These are phyloP conservation scores for Hypholoma fasciculare DNA, from an alignment of 768 basidiomycete genomes.

Conservation along the genomic window DNA sequence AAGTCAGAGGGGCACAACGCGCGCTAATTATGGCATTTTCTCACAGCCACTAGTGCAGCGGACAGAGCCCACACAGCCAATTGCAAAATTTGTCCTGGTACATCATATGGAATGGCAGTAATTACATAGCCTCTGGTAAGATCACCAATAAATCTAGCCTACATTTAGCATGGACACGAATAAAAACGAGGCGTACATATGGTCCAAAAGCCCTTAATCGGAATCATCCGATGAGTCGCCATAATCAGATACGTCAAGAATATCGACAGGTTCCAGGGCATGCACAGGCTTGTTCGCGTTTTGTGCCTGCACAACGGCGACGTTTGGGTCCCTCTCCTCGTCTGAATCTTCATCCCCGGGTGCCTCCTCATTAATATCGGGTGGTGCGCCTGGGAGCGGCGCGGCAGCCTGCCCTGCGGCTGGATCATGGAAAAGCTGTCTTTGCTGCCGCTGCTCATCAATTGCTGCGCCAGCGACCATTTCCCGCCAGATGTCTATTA, in stretches of 20 bases:
- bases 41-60: neutral
- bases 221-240: constrained; percentile 6
- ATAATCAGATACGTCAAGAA: constrained; percentile 24
- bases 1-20: neutral
- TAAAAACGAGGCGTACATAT: too few relatives aligned
- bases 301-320: constrained; percentile 15
- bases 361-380: too few relatives aligned
- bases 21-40: too few relatives aligned
- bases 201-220: neutral
- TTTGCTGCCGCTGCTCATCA: constrained; percentile 38
- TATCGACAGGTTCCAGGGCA: neutral
- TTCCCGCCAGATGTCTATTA: constrained; percentile 44
- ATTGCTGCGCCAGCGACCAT: constrained; percentile 47
- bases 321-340: constrained; percentile 33
- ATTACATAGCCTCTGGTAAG: too few relatives aligned
- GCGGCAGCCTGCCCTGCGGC: neutral
- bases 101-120: too few relatives aligned
- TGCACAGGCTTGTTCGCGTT: neutral
- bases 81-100: neutral
- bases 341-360: constrained; percentile 22
- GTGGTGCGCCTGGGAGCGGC: neutral
- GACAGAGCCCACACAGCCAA: neutral
- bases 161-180: too few relatives aligned
- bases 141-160: too few relatives aligned
- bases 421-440: neutral